Percentiles rank a stretch among this genome's conserved stretches.
Conservation (phyloP, 2,329 filamentous ascomycete genomes). For the Chrysosporium queenslandicum region DNA sequence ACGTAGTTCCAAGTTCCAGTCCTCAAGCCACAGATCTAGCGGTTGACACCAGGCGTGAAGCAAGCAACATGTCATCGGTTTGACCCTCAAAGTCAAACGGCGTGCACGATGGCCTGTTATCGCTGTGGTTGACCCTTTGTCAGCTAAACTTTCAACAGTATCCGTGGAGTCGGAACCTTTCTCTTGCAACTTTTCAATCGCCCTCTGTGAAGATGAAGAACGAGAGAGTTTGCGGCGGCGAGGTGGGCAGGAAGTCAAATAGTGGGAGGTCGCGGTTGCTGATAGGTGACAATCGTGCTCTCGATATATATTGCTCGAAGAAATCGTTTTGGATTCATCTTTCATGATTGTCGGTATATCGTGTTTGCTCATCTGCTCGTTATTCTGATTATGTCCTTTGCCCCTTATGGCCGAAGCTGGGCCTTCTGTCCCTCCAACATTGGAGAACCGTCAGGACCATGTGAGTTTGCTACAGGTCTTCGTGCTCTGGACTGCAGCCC, state of each 20-base stretch:
- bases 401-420: slow-evolving; percentile 1
- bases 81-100: background rate
- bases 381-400: background rate
- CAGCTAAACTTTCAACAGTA: slow-evolving; percentile 1
- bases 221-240: slow-evolving; percentile 2
- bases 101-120: background rate
- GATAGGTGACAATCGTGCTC: background rate
- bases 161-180: slow-evolving; percentile 2
- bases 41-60: background rate
- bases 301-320: background rate
- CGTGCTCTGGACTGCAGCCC: background rate
- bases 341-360: background rate
- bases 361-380: background rate
- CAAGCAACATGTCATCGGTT: background rate
- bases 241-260: background rate
- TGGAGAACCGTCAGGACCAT: background rate
- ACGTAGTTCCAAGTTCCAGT: background rate
- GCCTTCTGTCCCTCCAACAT: background rate
- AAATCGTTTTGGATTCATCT: background rate
- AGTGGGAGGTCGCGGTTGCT: background rate
- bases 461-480: background rate
- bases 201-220: background rate
- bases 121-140: background rate
- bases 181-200: background rate
- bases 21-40: background rate